Conservation (phyloP, 805 yeast species). For the Geotrichum ghanense region DNA sequence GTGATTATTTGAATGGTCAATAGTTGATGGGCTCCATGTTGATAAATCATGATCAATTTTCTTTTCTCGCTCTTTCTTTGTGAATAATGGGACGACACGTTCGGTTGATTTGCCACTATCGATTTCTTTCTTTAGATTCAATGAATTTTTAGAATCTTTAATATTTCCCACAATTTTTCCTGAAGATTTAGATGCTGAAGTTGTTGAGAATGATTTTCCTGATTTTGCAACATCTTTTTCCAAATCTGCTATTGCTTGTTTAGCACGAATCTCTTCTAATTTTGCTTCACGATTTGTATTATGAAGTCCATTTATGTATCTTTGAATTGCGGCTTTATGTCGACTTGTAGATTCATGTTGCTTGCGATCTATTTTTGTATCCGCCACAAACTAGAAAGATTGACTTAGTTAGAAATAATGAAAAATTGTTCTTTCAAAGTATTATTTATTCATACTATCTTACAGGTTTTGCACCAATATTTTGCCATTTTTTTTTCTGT, state of each 20-base stretch:
- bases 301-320: slow-evolving; percentile 21
- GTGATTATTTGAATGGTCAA: not conserved
- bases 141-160: not conserved
- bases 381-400: slow-evolving; percentile 29
- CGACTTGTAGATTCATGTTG: slow-evolving; percentile 27
- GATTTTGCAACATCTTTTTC: slow-evolving; percentile 6
- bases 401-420: not conserved
- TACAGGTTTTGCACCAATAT: slow-evolving; percentile 31
- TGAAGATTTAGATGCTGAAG: slow-evolving; percentile 5
- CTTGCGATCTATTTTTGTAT: slow-evolving; percentile 22
- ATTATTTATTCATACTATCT: slow-evolving; percentile 18
- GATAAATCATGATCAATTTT: not conserved
- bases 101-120: not conserved
- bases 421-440: not conserved
- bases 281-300: slow-evolving; percentile 17
- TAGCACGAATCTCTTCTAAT: slow-evolving; percentile 12
- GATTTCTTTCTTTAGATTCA: not conserved
- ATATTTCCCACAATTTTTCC: not conserved
- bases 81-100: not conserved
- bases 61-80: slow-evolving; percentile 1
- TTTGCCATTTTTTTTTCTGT: slow-evolving; percentile 20
- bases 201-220: slow-evolving; percentile 2
- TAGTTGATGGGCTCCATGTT: not conserved
- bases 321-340: slow-evolving; percentile 21
- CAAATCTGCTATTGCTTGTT: slow-evolving; percentile 10